phyloP scores from a whole-genome alignment of 345 rosid genomes.

The Moringa oleifera region DNA sequence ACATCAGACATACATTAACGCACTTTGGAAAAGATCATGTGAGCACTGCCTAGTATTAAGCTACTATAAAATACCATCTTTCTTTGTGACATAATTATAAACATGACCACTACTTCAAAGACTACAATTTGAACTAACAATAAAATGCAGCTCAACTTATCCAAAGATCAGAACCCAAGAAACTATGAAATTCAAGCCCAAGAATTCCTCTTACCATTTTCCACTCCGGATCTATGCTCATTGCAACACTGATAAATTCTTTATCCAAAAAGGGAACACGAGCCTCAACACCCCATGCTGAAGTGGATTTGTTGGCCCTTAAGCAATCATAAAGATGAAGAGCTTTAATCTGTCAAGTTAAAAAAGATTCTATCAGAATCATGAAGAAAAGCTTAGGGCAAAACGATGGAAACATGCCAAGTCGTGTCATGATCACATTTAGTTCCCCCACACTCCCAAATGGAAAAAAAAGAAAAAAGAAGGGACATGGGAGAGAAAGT shows the following conservation, averaged over 20 bases:
- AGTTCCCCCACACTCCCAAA: background rate
- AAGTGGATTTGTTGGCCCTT: constrained; percentile 83
- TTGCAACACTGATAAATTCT: constrained; percentile 57
- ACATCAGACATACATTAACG: too few relatives aligned
- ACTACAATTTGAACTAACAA: too few relatives aligned
- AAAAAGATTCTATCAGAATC: constrained; percentile 13
- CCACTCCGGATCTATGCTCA: constrained; percentile 85
- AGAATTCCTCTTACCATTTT: constrained; percentile 54
- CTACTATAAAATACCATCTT: too few relatives aligned
- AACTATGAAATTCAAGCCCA: background rate
- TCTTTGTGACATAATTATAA: too few relatives aligned
- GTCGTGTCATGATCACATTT: background rate
- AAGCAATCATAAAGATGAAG: constrained; percentile 88
- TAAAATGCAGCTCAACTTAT: background rate
- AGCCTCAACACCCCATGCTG: constrained; percentile 94
- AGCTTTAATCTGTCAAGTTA: constrained; percentile 58
- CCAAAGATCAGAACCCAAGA: background rate
- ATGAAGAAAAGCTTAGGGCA: background rate
- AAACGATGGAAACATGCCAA: constrained; percentile 5
- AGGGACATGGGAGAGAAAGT: background rate
- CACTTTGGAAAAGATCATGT: too few relatives aligned
- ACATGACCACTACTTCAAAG: too few relatives aligned
- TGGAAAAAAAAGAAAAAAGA: too few relatives aligned
- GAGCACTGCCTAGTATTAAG: too few relatives aligned
- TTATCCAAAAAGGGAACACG: constrained; percentile 86